Evolutionary conservation across 768 basidiomycete species (phyloP), one percentile per base, ranked within the genome.

Genomic region (Suillus subluteus): DNA sequence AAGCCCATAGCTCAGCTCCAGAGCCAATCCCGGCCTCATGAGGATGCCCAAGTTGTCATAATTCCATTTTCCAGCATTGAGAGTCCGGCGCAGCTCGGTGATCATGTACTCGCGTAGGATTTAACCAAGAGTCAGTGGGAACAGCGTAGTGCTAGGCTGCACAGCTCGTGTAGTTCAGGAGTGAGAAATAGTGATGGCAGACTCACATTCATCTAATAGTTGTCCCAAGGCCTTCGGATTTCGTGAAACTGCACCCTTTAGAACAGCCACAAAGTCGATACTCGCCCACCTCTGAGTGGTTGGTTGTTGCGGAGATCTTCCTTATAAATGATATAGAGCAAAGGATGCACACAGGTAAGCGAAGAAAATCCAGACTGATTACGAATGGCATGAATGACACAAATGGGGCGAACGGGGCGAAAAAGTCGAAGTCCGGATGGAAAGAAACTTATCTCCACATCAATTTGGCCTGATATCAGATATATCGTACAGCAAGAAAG

Each of bases 11-110:
- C 74, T 96, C 93, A 9, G 94, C 96, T 3, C 96, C 96, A 0
- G 91, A 88, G 4, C 91, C 91, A 2, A 95, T 91, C 4, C 87
- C 88, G 5, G 84, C 79, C 68, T 92, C 90, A 38, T 88, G 84
- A 0, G 96, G 94, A 69, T 89, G 86, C 92, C 94, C 92, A 94
- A 96, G 35, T 84, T 80, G 52, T 87, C 85, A 69, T 95, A 94
- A 74, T 92, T 85, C 97, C 97, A 98, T 70, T 90, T 91, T 23
- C 97, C 97, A 15, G 96, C 90, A 63, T 96, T 97, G 48, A 99
- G 83, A 12, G 91, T 90, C 9, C 98, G 86, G 72, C 96, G 94
- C 26, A 99, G 83, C 70, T 97, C 94, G 0, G 94, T 89, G 30
- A 97, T 88, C 1, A 90, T 88, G 75, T 96, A 93, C 76, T 91